Evolutionary conservation across 148 eudicot species (phyloP).

Genomic region (Vaccinium myrtillus): DNA sequence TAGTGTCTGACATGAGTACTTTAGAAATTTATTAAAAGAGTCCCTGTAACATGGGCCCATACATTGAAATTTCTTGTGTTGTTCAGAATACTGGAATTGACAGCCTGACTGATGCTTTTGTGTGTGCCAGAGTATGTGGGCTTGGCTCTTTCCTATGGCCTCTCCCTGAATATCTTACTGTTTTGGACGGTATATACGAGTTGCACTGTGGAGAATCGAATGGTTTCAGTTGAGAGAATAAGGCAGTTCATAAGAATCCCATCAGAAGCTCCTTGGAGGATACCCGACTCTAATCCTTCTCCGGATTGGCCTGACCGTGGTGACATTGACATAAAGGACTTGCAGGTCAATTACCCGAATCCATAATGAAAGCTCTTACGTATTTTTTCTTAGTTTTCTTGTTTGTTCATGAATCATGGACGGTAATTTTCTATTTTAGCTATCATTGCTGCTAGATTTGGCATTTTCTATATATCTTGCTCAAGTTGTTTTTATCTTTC

Average conservation of each 20-base stretch:
- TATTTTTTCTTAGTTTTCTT: background rate
- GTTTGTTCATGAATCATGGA: background rate
- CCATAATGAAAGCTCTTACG: background rate
- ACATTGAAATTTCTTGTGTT: background rate
- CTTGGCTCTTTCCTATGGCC: constrained; percentile 47
- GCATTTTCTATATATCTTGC: background rate
- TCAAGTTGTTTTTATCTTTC: constrained; percentile 4
- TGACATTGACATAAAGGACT: constrained; percentile 31
- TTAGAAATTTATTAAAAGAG: background rate
- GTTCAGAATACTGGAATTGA: background rate
- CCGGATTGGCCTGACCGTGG: constrained; percentile 45
- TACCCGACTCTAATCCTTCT: constrained; percentile 25
- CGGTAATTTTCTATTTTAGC: background rate
- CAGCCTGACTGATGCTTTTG: constrained; percentile 5
- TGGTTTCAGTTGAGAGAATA: constrained; percentile 53
- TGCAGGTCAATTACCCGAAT: constrained; percentile 34
- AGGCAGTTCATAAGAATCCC: constrained; percentile 39
- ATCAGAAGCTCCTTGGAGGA: constrained; percentile 43
- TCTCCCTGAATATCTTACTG: constrained; percentile 32
- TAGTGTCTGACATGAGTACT: background rate
- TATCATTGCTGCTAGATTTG: background rate
- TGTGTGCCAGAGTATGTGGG: constrained; percentile 42
- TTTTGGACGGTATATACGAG: constrained; percentile 31
- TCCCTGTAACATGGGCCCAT: background rate
- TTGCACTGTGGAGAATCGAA: constrained; percentile 36